Percentiles rank a stretch among this genome's conserved stretches.
These are phyloP conservation scores for Geotrichum europaeum DNA, from an alignment of 1,139 yeast species.

Conservation along the genomic window DNA sequence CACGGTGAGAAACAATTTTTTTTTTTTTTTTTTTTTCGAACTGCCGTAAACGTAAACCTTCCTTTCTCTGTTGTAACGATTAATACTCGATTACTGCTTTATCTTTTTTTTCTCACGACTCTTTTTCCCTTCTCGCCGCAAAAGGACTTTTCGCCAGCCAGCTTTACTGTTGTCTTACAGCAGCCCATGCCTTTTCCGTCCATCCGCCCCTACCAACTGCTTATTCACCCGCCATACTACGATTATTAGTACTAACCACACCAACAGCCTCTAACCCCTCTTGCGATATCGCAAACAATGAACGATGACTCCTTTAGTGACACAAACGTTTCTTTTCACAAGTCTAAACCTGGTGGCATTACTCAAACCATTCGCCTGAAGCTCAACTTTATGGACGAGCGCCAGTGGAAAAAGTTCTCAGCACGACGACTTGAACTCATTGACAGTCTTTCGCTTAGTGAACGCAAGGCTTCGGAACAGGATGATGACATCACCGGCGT, in stretches of 20 bases:
- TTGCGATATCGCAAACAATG: not conserved
- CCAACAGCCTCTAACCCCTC: not conserved
- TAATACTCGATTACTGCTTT: too few species aligned
- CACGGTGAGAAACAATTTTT: not conserved
- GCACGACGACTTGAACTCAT: constrained; percentile 83
- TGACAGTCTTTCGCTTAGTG: constrained; percentile 68
- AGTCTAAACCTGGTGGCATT: constrained; percentile 45
- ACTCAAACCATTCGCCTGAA: constrained; percentile 72
- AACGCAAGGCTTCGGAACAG: constrained; percentile 86
- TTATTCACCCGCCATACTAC: not conserved
- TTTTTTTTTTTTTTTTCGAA: not conserved
- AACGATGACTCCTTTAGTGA: constrained; percentile 9
- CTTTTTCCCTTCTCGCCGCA: not conserved
- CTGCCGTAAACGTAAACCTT: too few species aligned
- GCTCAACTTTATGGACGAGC: constrained; percentile 71
- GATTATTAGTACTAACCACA: not conserved
- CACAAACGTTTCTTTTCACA: not conserved
- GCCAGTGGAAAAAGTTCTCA: constrained; percentile 82
- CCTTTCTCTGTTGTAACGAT: too few species aligned
- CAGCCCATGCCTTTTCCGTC: not conserved
- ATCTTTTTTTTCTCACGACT: not conserved
- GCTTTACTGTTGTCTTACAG: not conserved
- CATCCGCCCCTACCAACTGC: not conserved
- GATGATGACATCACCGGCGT: constrained; percentile 72
- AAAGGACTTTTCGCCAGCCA: not conserved